These are phyloP conservation scores for Xylariaceae sp. DNA, from an alignment of 2,329 filamentous ascomycete genomes.

Conservation along the genomic window DNA sequence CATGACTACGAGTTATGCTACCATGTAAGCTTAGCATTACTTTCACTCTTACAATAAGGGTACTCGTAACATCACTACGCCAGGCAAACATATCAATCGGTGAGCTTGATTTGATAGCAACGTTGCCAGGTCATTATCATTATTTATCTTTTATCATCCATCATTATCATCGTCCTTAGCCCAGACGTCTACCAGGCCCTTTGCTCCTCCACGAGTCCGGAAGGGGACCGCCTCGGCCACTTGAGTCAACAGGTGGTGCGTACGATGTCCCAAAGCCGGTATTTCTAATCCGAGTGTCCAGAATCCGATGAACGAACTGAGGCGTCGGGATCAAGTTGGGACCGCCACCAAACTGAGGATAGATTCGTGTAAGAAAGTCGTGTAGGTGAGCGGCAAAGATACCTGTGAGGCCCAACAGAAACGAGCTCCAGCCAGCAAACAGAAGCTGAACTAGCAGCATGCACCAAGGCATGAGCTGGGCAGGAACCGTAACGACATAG, in stretches of 20 bases:
- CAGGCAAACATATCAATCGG: neutral
- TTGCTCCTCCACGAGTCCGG: constrained; percentile 60
- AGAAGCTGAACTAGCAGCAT: constrained; percentile 73
- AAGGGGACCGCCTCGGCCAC: constrained; percentile 43
- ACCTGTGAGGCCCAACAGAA: constrained; percentile 66
- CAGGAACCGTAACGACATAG: constrained; percentile 76
- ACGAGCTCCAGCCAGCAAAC: constrained; percentile 50
- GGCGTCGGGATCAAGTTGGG: constrained; percentile 72
- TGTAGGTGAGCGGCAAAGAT: constrained; percentile 82
- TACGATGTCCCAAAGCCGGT: constrained; percentile 60
- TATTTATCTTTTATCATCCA: constrained; percentile 8
- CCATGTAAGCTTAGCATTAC: too few species aligned
- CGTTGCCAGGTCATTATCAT: constrained; percentile 4
- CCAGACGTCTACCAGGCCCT: constrained; percentile 58
- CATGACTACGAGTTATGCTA: too few species aligned
- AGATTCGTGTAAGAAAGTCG: constrained; percentile 83
- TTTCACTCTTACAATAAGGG: neutral
- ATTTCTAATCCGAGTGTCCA: constrained; percentile 46
- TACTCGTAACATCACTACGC: neutral
- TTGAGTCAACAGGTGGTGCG: constrained; percentile 32
- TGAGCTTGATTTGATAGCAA: neutral
- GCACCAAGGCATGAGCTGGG: constrained; percentile 73
- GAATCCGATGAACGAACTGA: constrained; percentile 60
- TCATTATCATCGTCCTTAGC: constrained; percentile 32
- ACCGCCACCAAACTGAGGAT: constrained; percentile 83